Evolutionary conservation across 805 yeast genomes (phyloP), one percentile per base, ranked within the genome.

Genomic region (Phaffomyces thermotolerans): DNA sequence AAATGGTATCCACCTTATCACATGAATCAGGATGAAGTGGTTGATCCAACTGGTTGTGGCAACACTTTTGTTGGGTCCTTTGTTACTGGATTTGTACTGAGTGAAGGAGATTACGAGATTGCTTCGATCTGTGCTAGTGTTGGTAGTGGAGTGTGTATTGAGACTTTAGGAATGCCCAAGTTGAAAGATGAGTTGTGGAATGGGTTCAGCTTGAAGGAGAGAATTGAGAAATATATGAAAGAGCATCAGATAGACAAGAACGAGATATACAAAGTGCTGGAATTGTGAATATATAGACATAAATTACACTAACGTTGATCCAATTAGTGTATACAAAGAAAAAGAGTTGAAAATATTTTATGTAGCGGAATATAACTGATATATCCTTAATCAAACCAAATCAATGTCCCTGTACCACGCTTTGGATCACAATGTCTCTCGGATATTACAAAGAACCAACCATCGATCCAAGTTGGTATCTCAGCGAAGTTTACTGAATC

Each of bases 11-110:
- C 93, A 0, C 86, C 96, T 1, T 91, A 83, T 60, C 95, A 89
- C 56, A 60, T 56, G 12, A 60, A 64, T 17, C 66, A 64, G 18
- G 52, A 56, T 4, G 59, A 61, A 39, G 89, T 89, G 0, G 68
- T 84, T 2, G 98, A 90, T 60, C 95, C 96, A 3, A 90, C 97
- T 0, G 98, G 98, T 0, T 96, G 95, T 15, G 98, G 98, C 0
- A 95, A 90, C 57, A 73, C 95, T 0, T 89, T 84, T 58, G 76
- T 87, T 41, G 97, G 96, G 1, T 95, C 85, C 0, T 75, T 88
- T 43, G 75, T 81, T 9, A 65, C 81, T 2, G 93, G 80, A 0
- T 77, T 73, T 50, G 65, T 74, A 1, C 58, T 79, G 40, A 63
- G 77, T 49, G 34, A 63, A 27, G 62, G 68, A 32, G 67, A 76